Percentiles rank a stretch among this genome's conserved stretches.
These are phyloP conservation scores for Thalassiosira oceanica DNA, from an alignment of 352 stramenopile genomes.

Conservation along the genomic window DNA sequence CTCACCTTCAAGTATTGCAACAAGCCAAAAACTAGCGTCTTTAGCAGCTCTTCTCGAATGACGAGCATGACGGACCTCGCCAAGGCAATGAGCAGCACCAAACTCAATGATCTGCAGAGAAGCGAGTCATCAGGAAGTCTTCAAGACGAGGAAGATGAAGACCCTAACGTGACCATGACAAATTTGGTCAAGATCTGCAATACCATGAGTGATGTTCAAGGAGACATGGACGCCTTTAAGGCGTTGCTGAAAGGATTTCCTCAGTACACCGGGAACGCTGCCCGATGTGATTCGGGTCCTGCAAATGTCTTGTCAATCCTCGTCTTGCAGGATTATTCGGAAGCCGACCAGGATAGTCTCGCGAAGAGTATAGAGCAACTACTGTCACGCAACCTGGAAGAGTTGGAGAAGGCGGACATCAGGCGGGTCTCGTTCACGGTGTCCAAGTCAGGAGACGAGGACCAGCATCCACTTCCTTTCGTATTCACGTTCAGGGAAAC, in stretches of 20 bases:
- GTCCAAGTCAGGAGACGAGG: slow-evolving; percentile 29
- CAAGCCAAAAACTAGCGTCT: slow-evolving; percentile 65
- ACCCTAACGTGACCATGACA: slow-evolving; percentile 47
- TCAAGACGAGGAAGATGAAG: slow-evolving; percentile 55
- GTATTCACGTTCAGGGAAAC: slow-evolving; percentile 87
- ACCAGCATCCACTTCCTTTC: slow-evolving; percentile 65
- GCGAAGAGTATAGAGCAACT: slow-evolving; percentile 62
- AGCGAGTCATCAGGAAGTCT: slow-evolving; percentile 65
- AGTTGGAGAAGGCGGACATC: slow-evolving; percentile 74
- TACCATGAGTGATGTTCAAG: slow-evolving; percentile 80
- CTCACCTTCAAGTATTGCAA: slow-evolving; percentile 80
- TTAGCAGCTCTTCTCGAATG: slow-evolving; percentile 67
- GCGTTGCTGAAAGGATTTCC: slow-evolving; percentile 66
- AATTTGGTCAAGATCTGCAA: slow-evolving; percentile 87
- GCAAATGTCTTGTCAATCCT: slow-evolving; percentile 85
- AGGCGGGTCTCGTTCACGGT: slow-evolving; percentile 82
- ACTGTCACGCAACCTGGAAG: slow-evolving; percentile 52
- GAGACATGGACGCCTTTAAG: slow-evolving; percentile 46
- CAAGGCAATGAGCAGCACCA: slow-evolving; percentile 61
- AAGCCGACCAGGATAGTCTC: slow-evolving; percentile 49
- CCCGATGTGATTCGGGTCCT: slow-evolving; percentile 44
- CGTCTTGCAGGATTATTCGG: slow-evolving; percentile 58
- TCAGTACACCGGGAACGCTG: slow-evolving; percentile 60
- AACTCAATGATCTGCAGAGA: slow-evolving; percentile 56
- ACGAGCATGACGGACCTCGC: slow-evolving; percentile 81